A percentile compares a stretch with the other conserved stretches of the same genome.
Evolutionary conservation across 2,329 filamentous ascomycete genomes (phyloP).

Genomic region (Lomentospora prolificans): DNA sequence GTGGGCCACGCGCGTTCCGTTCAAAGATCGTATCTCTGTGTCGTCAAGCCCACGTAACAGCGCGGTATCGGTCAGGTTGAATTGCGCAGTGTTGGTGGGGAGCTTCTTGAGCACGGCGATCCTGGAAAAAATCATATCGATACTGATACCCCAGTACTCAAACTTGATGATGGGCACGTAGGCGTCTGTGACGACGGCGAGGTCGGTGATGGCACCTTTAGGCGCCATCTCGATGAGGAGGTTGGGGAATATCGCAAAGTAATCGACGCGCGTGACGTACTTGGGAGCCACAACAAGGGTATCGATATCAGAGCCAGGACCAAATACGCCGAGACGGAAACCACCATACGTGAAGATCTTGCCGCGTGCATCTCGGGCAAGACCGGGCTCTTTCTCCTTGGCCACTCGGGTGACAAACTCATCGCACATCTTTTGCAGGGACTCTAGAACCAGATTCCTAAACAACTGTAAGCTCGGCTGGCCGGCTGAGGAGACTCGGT

Average conservation of each 20-base stretch:
- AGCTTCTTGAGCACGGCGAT: slow-evolving; percentile 62
- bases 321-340: slow-evolving; percentile 87
- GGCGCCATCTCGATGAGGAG: slow-evolving; percentile 68
- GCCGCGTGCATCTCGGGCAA: slow-evolving; percentile 76
- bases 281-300: slow-evolving; percentile 87
- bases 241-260: slow-evolving; percentile 81
- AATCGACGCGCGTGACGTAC: slow-evolving; percentile 81
- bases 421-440: slow-evolving; percentile 69
- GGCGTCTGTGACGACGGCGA: slow-evolving; percentile 78
- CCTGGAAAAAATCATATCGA: slow-evolving; percentile 84
- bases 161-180: slow-evolving; percentile 98
- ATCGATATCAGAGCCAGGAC: slow-evolving; percentile 95
- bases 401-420: slow-evolving; percentile 83
- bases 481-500: too few species aligned
- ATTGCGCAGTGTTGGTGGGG: slow-evolving; percentile 48
- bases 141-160: slow-evolving; percentile 80
- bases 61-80: slow-evolving; percentile 73
- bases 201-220: slow-evolving; percentile 69
- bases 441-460: slow-evolving; percentile 62
- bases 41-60: slow-evolving; percentile 81
- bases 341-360: slow-evolving; percentile 96
- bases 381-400: slow-evolving; percentile 56
- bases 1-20: slow-evolving; percentile 88
- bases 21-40: slow-evolving; percentile 76
- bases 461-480: slow-evolving; percentile 8